Base-by-base conservation (phyloP, 225 moss, liverwort and hornwort species). In the Sphagnum contortum region DNA sequence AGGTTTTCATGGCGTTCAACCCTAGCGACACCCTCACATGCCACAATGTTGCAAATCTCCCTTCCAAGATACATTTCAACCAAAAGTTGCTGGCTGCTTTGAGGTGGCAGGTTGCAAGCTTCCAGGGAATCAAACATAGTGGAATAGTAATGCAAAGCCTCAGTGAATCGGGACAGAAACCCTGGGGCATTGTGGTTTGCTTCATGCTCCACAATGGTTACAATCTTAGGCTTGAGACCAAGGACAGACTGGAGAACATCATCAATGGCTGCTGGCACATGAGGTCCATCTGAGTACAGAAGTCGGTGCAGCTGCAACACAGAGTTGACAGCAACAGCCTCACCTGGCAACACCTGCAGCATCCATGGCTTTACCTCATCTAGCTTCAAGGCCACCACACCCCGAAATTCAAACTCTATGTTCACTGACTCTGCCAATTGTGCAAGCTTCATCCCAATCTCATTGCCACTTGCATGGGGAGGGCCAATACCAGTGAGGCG, bases 91-190 rank as follows among this genome's bases (percentile, higher is more conserved):
- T 85, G 75, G 55, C 64, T 73, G 75, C 85, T 81, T 3, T 74
- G 72, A 1, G 81, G 66, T 6, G 80, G 82, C 48, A 72, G 64
- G 71, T 72, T 74, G 72, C 78, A 84, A 6, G 89, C 84, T 66
- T 87, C 90, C 29, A 90, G 73, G 3, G 90, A 90, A 59, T 90
- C 90, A 65, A 90, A 90, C 80, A 90, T 87, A 45, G 90, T 85
- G 58, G 84, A 87, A 62, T 90, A 90, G 47, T 87, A 87, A 57
- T 87, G 85, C 10, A 90, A 62, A 2, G 90, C 90, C 74, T 90
- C 90, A 7, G 78, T 87, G 67, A 90, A 90, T 60, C 90, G 64
- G 55, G 69, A 63, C 11, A 90, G 69, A 64, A 90, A 90, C 11
- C 79, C 72, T 8, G 82, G 80, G 8, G 83, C 73, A 65, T 90